Evolutionary conservation across 2,329 filamentous ascomycete species (phyloP).

Genomic region (Aspergillus brasiliensis): DNA sequence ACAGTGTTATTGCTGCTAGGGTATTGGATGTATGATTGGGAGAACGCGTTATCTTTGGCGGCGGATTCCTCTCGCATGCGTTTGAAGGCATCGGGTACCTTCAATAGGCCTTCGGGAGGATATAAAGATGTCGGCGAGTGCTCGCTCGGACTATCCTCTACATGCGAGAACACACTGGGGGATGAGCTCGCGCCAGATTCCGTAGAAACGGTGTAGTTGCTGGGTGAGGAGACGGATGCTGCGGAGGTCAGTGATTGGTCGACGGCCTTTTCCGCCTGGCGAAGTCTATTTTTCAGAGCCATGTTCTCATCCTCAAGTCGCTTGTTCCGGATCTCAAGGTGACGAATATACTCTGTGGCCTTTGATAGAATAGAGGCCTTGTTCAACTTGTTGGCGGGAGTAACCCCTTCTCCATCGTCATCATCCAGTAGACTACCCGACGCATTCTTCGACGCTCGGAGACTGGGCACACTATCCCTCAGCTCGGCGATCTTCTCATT

Average conservation of each 20-base stretch:
- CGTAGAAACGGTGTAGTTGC: constrained; percentile 41
- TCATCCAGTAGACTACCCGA: constrained; percentile 55
- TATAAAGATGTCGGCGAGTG: constrained; percentile 32
- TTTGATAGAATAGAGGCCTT: constrained; percentile 97
- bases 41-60: constrained; percentile 36
- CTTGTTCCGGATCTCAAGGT: constrained; percentile 88
- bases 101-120: constrained; percentile 47
- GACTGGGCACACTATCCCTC: constrained; percentile 85
- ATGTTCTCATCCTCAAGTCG: constrained; percentile 79
- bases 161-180: constrained; percentile 44
- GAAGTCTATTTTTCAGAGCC: constrained; percentile 74
- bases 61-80: constrained; percentile 41
- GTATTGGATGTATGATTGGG: constrained; percentile 43
- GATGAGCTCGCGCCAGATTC: constrained; percentile 40
- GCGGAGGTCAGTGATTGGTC: constrained; percentile 43
- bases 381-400: constrained; percentile 90
- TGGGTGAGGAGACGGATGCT: constrained; percentile 44
- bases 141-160: constrained; percentile 39
- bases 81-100: constrained; percentile 47
- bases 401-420: constrained; percentile 78
- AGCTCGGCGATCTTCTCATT: constrained; percentile 96
- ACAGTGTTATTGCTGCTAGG: constrained; percentile 28
- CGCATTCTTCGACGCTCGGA: constrained; percentile 71
- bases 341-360: constrained; percentile 92
- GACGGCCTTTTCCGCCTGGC: constrained; percentile 70